Base-by-base conservation (phyloP, 192 early-diverging fungal species). In the Phlyctochytrium planicorne region DNA sequence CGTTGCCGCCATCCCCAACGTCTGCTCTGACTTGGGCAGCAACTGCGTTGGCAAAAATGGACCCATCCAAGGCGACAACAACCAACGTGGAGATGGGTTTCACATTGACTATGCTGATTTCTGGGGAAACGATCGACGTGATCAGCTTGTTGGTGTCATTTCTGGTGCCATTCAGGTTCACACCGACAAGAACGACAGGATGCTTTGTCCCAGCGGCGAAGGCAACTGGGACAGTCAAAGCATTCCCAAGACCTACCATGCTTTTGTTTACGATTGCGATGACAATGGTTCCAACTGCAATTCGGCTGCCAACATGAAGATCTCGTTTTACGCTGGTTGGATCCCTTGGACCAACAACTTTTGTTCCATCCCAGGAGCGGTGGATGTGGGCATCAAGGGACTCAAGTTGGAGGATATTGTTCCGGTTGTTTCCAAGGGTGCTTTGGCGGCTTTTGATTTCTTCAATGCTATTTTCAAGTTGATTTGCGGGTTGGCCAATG, bases 251-350 rank as follows among this genome's bases (percentile, higher is more conserved):
- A 14, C 40, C 40, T 47, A 14, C 40, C 40, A 47, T 47, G 40
- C 40, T 47, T 47, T 47, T 47, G 40, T 47, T 47, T 47, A 47
- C 40, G 40, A 47, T 20, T 47, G 40, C 40, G 40, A 47, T 20
- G 40, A 47, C 40, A 47, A 47, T 20, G 40, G 40, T 6, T 14
- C 6, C 6, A 14, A 6, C 10, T 47, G 40, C 20, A 47, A 47
- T 47, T 47, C 40, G 20, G 40, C 40, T 20, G 40, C 10, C 6
- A 47, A 47, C 20, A 6, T 47, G 40, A 47, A 47, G 40, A 20
- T 20, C 40, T 6, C 10, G 10, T 47, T 47, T 20, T 20, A 47
- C 10, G 40, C 40, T 47, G 40, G 40, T 47, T 47, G 40, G 40
- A 20, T 47, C 40, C 40, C 10, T 14, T 14, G 40, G 10, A 47